Conservation (phyloP, 805 yeast species). For the Pichia cephalocereana region DNA sequence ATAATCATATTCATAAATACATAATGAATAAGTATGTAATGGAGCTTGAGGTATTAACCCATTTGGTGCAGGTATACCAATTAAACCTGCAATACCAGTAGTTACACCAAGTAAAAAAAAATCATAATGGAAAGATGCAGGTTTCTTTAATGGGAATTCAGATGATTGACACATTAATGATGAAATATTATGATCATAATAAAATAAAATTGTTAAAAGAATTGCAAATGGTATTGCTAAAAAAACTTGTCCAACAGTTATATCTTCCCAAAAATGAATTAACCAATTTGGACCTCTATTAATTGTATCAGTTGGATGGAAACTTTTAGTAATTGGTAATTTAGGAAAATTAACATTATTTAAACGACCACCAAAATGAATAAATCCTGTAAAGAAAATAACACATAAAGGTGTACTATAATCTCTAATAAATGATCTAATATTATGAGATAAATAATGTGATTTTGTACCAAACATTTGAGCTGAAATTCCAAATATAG, state of each 20-base stretch:
- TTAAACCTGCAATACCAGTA: conserved; percentile 77
- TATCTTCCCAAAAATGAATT: conserved; percentile 61
- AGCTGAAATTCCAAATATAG: conserved; percentile 61
- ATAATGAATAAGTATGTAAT: conserved; percentile 71
- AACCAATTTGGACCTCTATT: conserved; percentile 61
- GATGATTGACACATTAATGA: conserved; percentile 86
- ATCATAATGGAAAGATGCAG: conserved; percentile 91
- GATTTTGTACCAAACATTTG: conserved; percentile 51
- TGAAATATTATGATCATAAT: conserved; percentile 93
- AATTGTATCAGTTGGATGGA: conserved; percentile 52
- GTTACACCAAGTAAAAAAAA: conserved; percentile 74
- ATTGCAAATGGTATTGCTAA: conserved; percentile 91
- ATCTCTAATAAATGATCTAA: conserved; percentile 70
- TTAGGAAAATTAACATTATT: conserved; percentile 45
- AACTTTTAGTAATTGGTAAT: conserved; percentile 65
- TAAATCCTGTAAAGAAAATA: conserved; percentile 84
- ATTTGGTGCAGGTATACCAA: conserved; percentile 94
- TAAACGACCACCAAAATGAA: conserved; percentile 82
- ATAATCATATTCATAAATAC: conserved; percentile 39
- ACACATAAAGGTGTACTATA: conserved; percentile 80
- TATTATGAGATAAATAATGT: conserved; percentile 46
- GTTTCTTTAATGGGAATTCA: conserved; percentile 73
- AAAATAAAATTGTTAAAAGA: conserved; percentile 72
- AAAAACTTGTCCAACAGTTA: conserved; percentile 67
- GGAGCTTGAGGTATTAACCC: conserved; percentile 98